Evolutionary conservation across 805 yeast genomes (phyloP), one percentile per base, ranked within the genome.

Genomic region (Candida fluviatilis): DNA sequence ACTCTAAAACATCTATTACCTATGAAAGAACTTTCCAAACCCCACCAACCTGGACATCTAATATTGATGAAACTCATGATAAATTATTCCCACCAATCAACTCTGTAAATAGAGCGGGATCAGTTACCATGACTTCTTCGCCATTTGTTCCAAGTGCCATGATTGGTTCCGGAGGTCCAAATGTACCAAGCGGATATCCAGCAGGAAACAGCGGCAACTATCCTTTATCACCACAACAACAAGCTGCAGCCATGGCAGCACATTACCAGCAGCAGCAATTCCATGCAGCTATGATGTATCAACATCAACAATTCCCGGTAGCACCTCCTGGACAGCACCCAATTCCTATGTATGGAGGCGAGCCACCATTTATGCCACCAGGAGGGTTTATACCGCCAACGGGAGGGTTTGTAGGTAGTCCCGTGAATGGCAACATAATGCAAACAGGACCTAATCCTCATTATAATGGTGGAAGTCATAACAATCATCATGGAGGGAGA

Each of bases 1-100:
- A 46, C 2, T 27, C 25, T 18, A 31, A 38, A 21, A 41, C 53
- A 3, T 57, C 62, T 11, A 48, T 58, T 5, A 46, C 49, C 3
- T 66, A 81, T 43, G 89, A 81, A 47, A 77, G 69, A 49, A 80
- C 93, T 5, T 86, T 75, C 56, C 69, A 70, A 29, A 82, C 91
- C 0, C 81, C 86, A 7, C 95, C 95, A 36, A 82, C 90, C 0
- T 85, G 95, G 95, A 68, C 71, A 16, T 62, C 73, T 34, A 77
- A 80, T 2, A 58, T 73, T 17, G 84, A 77, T 31, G 79, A 75
- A 40, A 68, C 82, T 2, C 77, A 78, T 58, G 73, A 68, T 39
- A 59, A 65, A 13, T 55, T 75, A 28, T 78, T 80, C 59, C 75
- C 80, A 2, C 67, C 67, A 39, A 48, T 57, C 37, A 42, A 64